Conservation (phyloP, 2,329 filamentous ascomycete species). For the Cercospora citrullina region DNA sequence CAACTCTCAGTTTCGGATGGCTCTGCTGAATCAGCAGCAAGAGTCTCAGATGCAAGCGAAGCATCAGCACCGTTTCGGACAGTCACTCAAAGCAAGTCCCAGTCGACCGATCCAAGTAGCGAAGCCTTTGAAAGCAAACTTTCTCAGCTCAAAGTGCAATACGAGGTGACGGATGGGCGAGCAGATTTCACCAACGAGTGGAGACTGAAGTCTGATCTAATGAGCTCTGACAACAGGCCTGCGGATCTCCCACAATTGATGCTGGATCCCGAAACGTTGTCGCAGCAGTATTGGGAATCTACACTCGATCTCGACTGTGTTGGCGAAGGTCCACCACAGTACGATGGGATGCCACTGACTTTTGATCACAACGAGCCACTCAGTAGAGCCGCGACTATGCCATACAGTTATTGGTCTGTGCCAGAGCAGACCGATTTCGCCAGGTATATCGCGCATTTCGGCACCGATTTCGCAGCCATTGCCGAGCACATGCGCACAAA, state of each 20-base stretch:
- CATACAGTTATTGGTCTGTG: constrained; percentile 83
- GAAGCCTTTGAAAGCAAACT: neutral
- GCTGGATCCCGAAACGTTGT: neutral
- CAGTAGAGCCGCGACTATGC: neutral
- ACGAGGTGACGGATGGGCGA: neutral
- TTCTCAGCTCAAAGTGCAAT: neutral
- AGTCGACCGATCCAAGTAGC: neutral
- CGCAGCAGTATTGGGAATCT: neutral
- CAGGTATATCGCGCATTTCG: constrained; percentile 69
- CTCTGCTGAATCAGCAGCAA: neutral
- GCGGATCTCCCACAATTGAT: neutral
- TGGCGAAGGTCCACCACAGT: neutral
- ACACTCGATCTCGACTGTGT: neutral
- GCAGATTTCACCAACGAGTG: neutral
- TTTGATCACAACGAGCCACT: neutral
- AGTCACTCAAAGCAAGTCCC: neutral
- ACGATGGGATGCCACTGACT: neutral
- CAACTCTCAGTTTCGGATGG: neutral
- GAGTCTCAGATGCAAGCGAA: neutral
- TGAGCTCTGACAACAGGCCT: neutral
- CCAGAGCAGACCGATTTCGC: constrained; percentile 78
- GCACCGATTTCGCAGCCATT: constrained; percentile 75
- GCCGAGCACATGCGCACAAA: constrained; percentile 79
- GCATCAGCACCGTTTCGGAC: neutral
- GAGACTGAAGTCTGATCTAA: neutral